Conservation (phyloP, 352 stramenopile species). For the Phytophthora foliorum region DNA sequence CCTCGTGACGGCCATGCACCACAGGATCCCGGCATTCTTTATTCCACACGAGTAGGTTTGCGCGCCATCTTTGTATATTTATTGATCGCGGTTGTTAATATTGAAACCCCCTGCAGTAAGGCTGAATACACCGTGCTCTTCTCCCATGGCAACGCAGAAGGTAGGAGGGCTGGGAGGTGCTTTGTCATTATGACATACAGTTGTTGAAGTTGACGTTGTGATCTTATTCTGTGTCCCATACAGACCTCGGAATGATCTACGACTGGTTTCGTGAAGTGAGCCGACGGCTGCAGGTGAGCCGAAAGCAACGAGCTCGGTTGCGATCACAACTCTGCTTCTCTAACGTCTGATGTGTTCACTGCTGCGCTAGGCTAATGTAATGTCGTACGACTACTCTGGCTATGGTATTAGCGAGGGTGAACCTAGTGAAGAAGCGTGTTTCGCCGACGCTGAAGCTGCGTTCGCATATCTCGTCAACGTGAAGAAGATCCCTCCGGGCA, state of each 20-base stretch:
- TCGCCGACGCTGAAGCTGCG: conserved; percentile 96
- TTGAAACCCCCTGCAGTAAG: conserved; percentile 55
- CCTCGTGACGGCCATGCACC: conserved; percentile 90
- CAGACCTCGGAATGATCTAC: conserved; percentile 98
- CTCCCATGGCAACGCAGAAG: conserved; percentile 97
- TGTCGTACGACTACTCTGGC: conserved; percentile 97
- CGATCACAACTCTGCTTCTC: background rate
- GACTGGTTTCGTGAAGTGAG: conserved; percentile 97
- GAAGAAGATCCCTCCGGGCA: conserved; percentile 90
- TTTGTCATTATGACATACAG: background rate
- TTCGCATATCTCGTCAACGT: conserved; percentile 96
- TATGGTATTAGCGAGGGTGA: conserved; percentile 97
- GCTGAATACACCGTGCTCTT: conserved; percentile 97
- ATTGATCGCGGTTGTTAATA: conserved; percentile 20
- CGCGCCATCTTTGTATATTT: background rate
- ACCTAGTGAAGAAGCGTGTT: conserved; percentile 95
- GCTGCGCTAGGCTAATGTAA: conserved; percentile 76
- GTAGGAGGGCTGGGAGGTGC: conserved; percentile 31
- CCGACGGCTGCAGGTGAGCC: conserved; percentile 70
- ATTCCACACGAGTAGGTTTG: conserved; percentile 88
- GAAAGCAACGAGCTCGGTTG: background rate
- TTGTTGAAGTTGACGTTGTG: background rate
- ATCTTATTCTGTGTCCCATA: background rate
- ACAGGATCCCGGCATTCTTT: conserved; percentile 96
- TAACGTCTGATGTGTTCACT: conserved; percentile 3